Percentiles rank a stretch among this genome's conserved stretches.
Evolutionary conservation across 208 protist species (phyloP).

Genomic region (Trypanosoma platydactyli): DNA sequence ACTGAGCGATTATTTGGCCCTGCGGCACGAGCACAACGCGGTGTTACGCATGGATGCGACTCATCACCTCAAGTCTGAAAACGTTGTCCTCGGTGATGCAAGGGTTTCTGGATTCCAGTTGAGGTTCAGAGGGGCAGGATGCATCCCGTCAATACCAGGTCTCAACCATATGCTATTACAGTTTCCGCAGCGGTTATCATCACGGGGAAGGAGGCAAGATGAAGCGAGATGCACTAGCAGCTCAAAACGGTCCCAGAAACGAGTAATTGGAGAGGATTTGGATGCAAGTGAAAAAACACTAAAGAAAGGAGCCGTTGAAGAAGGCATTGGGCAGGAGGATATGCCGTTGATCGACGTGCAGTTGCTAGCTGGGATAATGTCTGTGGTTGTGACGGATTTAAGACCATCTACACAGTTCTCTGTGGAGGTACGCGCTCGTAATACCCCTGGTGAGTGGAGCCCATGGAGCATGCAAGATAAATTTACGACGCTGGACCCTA

Average conservation of each 20-base stretch:
- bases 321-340: background rate
- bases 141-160: constrained; percentile 25
- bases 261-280: constrained; percentile 9
- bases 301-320: background rate
- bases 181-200: constrained; percentile 28
- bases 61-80: constrained; percentile 67
- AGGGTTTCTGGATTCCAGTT: constrained; percentile 66
- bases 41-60: constrained; percentile 64
- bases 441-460: constrained; percentile 67
- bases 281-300: background rate
- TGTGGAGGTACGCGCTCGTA: constrained; percentile 56
- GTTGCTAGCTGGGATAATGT: constrained; percentile 25
- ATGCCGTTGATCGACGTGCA: constrained; percentile 50
- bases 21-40: constrained; percentile 74
- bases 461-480: constrained; percentile 60
- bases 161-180: constrained; percentile 45
- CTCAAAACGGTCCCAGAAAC: background rate
- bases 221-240: background rate
- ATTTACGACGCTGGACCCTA: constrained; percentile 61
- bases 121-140: constrained; percentile 32
- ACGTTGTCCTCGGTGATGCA: constrained; percentile 57
- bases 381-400: constrained; percentile 36
- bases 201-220: constrained; percentile 18
- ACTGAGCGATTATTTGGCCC: constrained; percentile 45
- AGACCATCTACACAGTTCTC: constrained; percentile 39